phyloP scores from a whole-genome alignment of 2,329 filamentous ascomycete species.

The Ophiostoma himal-ulmi region DNA sequence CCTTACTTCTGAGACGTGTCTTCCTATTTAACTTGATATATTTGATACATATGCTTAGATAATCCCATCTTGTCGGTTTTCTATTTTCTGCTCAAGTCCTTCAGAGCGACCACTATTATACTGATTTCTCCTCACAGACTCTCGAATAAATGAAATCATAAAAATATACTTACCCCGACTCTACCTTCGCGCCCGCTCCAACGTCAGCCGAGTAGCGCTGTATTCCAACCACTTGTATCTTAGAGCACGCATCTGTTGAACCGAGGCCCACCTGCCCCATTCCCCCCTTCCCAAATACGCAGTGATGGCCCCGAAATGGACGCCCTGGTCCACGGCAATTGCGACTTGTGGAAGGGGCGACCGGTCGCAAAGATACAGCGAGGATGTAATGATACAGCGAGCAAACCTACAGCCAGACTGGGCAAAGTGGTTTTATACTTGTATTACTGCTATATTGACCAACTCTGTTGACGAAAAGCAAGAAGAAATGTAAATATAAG shows the following conservation, averaged over 20 bases:
- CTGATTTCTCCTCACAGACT: too few species aligned
- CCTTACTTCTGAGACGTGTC: background rate
- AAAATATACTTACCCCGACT: background rate
- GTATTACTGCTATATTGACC: background rate
- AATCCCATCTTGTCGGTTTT: background rate
- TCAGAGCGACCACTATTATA: background rate
- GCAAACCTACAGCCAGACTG: background rate
- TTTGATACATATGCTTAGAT: too few species aligned
- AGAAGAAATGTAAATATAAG: background rate
- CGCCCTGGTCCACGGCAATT: background rate
- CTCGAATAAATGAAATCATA: background rate
- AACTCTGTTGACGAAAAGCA: background rate
- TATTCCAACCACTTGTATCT: background rate
- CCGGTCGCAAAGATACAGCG: conserved; percentile 10
- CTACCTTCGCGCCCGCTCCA: background rate
- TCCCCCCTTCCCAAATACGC: background rate
- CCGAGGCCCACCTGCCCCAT: background rate
- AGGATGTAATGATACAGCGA: background rate
- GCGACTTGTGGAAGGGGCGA: background rate
- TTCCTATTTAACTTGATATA: too few species aligned
- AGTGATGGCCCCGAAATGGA: background rate
- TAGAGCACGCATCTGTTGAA: background rate
- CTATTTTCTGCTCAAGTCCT: too few species aligned
- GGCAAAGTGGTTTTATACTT: background rate
- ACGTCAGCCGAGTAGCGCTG: background rate